A percentile compares a stretch with the other conserved stretches of the same genome.
Conservation (phyloP, 331 rosid genomes). For the Quercus phellos region DNA sequence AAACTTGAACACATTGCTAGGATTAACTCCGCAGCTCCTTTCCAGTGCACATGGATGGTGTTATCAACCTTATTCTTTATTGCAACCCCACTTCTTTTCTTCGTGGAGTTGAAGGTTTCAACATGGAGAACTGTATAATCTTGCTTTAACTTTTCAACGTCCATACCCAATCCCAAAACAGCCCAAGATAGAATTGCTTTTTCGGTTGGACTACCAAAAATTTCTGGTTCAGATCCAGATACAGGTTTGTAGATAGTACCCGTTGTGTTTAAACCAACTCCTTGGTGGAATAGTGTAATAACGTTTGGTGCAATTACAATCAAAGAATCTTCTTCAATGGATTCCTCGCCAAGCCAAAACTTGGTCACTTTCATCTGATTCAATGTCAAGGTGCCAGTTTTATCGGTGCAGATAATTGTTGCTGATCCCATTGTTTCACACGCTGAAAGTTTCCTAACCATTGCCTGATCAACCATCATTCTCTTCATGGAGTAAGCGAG, state of each 20-base stretch:
- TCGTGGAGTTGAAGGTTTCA: conserved; percentile 74
- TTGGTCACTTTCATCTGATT: conserved; percentile 75
- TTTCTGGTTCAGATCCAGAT: conserved; percentile 47
- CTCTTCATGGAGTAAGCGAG: conserved; percentile 91
- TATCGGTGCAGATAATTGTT: conserved; percentile 78
- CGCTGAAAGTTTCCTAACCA: conserved; percentile 86
- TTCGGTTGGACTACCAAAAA: conserved; percentile 82
- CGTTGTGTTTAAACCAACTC: conserved; percentile 66
- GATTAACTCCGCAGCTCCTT: conserved; percentile 87
- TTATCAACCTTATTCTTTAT: conserved; percentile 36
- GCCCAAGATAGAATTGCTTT: conserved; percentile 83
- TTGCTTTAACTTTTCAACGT: conserved; percentile 52
- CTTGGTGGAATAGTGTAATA: conserved; percentile 50
- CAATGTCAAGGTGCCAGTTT: conserved; percentile 76
- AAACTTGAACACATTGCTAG: conserved; percentile 66
- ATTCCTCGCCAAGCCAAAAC: conserved; percentile 61
- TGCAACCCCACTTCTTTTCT: conserved; percentile 77
- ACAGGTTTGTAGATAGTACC: conserved; percentile 55
- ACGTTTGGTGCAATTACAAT: conserved; percentile 31
- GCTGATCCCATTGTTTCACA: conserved; percentile 95
- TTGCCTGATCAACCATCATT: conserved; percentile 88
- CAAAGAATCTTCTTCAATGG: conserved; percentile 29
- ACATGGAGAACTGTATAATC: conserved; percentile 48
- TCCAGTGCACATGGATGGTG: conserved; percentile 69
- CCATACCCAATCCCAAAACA: conserved; percentile 52